A percentile compares a stretch with the other conserved stretches of the same genome.
Conservation (phyloP, 2,329 filamentous ascomycete species). For the Phyllosticta citribraziliensis region DNA sequence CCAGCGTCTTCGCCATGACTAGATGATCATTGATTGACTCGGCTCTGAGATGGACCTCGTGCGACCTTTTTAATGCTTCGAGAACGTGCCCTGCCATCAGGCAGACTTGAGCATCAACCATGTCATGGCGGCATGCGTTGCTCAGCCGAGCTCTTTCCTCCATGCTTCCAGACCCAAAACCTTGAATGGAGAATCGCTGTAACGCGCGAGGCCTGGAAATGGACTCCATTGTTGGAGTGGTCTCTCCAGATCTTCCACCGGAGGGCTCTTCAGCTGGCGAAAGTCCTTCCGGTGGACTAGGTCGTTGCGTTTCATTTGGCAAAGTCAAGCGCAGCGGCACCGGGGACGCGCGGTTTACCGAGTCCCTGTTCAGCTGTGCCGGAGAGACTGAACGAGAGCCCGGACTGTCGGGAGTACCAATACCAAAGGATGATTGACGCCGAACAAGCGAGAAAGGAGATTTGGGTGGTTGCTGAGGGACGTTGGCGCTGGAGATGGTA, state of each 20-base stretch:
- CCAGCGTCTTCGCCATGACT: conserved; percentile 95
- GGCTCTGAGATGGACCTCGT: conserved; percentile 68
- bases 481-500: conserved; percentile 34
- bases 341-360: background rate
- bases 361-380: conserved; percentile 4
- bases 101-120: conserved; percentile 59
- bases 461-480: background rate
- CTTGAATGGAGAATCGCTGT: conserved; percentile 52
- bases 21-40: conserved; percentile 78
- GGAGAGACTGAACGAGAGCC: conserved; percentile 1
- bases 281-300: conserved; percentile 41
- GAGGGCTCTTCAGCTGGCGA: conserved; percentile 12
- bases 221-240: conserved; percentile 18
- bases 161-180: conserved; percentile 54
- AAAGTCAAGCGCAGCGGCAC: background rate
- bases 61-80: conserved; percentile 75
- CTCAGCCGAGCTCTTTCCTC: conserved; percentile 74
- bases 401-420: background rate
- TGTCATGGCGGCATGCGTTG: conserved; percentile 67
- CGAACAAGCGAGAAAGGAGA: conserved; percentile 7
- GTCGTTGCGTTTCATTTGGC: conserved; percentile 19
- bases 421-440: conserved; percentile 3
- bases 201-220: conserved; percentile 37
- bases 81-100: conserved; percentile 81
- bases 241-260: conserved; percentile 5